Evolutionary conservation across 345 rosid species (phyloP).

Genomic region (Citrus cavaleriei): DNA sequence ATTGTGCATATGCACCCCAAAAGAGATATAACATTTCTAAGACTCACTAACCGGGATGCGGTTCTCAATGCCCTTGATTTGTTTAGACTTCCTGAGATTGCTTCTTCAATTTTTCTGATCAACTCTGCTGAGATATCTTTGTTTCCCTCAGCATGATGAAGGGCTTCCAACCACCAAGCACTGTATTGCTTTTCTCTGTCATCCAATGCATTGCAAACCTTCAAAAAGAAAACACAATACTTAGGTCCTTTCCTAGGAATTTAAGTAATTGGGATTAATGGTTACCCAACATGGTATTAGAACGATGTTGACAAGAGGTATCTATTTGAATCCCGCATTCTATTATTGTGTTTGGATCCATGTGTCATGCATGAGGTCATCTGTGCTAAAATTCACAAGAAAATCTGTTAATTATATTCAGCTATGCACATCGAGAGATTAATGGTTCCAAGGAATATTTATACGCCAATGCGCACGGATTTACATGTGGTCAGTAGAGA

Average conservation of each 20-base stretch:
- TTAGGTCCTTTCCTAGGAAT: too few relatives aligned
- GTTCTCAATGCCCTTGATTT: conserved; percentile 52
- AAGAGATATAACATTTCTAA: neutral
- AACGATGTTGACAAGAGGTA: neutral
- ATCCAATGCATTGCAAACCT: conserved; percentile 59
- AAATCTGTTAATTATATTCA: neutral
- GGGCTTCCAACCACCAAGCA: conserved; percentile 89
- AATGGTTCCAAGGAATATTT: neutral
- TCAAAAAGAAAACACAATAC: conserved; percentile 10
- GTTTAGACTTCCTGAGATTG: conserved; percentile 56
- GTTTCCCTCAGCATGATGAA: conserved; percentile 59
- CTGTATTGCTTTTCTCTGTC: conserved; percentile 39
- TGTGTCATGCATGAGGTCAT: neutral
- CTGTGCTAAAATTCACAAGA: neutral
- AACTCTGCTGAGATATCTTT: conserved; percentile 61
- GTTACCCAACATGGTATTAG: too few relatives aligned
- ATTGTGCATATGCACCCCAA: neutral
- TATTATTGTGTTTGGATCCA: neutral
- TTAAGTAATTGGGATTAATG: too few relatives aligned
- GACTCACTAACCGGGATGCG: conserved; percentile 44
- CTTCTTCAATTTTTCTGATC: conserved; percentile 81
- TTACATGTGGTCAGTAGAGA: neutral
- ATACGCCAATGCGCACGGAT: neutral
- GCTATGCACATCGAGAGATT: too few relatives aligned
- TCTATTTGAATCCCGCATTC: neutral